Percentiles rank a stretch among this genome's conserved stretches.
Conservation (phyloP, 352 stramenopile species). For the Nothophytophthora sp. region DNA sequence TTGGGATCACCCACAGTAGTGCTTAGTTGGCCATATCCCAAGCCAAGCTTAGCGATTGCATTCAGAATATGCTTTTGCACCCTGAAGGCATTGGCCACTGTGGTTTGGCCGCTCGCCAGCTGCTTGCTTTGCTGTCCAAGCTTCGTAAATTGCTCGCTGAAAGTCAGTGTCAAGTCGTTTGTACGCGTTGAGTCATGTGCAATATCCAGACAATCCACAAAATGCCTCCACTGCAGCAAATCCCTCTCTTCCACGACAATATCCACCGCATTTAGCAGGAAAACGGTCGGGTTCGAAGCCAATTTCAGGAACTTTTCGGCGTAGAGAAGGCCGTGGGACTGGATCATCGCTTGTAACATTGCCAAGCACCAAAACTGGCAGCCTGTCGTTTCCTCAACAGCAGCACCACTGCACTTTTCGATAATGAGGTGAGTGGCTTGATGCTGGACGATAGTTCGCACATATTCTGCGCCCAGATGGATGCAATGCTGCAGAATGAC, state of each 20-base stretch:
- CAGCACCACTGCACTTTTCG: neutral
- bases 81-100: neutral
- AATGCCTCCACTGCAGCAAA: constrained; percentile 8
- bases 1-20: neutral
- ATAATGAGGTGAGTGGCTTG: constrained; percentile 11
- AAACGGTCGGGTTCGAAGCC: constrained; percentile 3
- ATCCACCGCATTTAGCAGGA: constrained; percentile 11
- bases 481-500: constrained; percentile 22
- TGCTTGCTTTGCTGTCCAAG: constrained; percentile 6
- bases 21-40: constrained; percentile 14
- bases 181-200: neutral
- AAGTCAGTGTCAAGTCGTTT: constrained; percentile 2
- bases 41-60: constrained; percentile 8
- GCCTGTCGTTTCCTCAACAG: neutral
- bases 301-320: constrained; percentile 18
- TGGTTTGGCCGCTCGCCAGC: constrained; percentile 4
- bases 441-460: constrained; percentile 19
- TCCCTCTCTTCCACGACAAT: constrained; percentile 1
- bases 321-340: constrained; percentile 22
- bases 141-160: constrained; percentile 6
- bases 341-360: constrained; percentile 10
- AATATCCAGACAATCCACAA: constrained; percentile 10
- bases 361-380: constrained; percentile 21
- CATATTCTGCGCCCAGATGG: constrained; percentile 18
- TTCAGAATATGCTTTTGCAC: constrained; percentile 14